A percentile compares a stretch with the other conserved stretches of the same genome.
Conservation (phyloP, 140 eudicot species). For the Senecio squalidus region DNA sequence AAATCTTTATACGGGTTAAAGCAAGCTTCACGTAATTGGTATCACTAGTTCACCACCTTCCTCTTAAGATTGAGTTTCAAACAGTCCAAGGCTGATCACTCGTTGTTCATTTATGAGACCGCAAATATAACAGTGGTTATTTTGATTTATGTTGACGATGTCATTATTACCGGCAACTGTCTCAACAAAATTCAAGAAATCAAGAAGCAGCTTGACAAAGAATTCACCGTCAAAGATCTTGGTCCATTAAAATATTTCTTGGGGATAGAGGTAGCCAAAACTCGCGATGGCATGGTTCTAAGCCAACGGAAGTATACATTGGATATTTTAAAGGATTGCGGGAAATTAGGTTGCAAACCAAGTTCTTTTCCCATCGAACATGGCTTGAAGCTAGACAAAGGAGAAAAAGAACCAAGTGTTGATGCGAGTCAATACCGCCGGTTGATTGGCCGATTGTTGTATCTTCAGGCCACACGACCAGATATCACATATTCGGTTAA, state of each 20-base stretch:
- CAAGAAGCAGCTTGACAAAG: not conserved
- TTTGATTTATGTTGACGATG: not conserved
- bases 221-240: not conserved
- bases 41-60: not conserved
- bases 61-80: not conserved
- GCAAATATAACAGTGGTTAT: not conserved
- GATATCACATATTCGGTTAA: not conserved
- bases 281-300: not conserved
- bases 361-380: not conserved
- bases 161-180: not conserved
- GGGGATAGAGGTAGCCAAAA: not conserved
- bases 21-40: constrained; percentile 9
- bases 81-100: not conserved
- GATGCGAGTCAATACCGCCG: not conserved
- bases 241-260: not conserved
- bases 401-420: not conserved
- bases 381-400: constrained; percentile 2
- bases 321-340: not conserved
- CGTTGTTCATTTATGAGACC: not conserved
- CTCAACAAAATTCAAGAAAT: not conserved
- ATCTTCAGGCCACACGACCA: constrained; percentile 5
- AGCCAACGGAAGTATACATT: not conserved
- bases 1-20: not conserved
- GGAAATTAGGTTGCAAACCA: not conserved
- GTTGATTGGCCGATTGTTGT: not conserved